Percentiles rank a stretch among this genome's conserved stretches.
phyloP scores from a whole-genome alignment of 345 rosid genomes.

The Eucalyptus decipiens region DNA sequence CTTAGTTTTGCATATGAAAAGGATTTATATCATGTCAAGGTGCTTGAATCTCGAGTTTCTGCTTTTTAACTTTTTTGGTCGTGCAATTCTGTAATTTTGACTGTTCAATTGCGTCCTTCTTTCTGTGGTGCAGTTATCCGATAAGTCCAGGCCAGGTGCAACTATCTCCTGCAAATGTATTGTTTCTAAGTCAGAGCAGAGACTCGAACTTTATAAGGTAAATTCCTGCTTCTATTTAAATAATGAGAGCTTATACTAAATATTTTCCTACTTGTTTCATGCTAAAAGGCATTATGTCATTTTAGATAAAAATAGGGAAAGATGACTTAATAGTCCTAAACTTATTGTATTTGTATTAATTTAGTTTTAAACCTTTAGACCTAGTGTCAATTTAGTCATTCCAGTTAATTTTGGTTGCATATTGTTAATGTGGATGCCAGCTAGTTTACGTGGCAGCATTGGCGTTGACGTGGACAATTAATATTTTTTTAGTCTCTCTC shows the following conservation, averaged over 20 bases:
- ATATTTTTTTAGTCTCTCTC: no score
- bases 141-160: not conserved
- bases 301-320: constrained; percentile 3
- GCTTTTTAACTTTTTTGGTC: not conserved
- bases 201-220: constrained; percentile 46
- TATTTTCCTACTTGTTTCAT: not conserved
- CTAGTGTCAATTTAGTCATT: not conserved
- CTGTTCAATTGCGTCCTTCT: not conserved
- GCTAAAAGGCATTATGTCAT: not conserved
- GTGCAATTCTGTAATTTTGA: not conserved
- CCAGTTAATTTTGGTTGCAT: no score
- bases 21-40: not conserved
- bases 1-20: not conserved
- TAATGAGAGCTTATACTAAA: not conserved
- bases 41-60: not conserved
- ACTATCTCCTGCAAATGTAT: constrained; percentile 43
- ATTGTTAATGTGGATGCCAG: no score
- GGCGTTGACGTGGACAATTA: no score
- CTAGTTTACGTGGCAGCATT: no score
- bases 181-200: constrained; percentile 19
- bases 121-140: not conserved
- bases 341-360: no score
- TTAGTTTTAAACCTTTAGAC: not conserved
- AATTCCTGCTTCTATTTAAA: not conserved
- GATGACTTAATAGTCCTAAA: constrained; percentile 20